These are phyloP conservation scores for Alternaria tenuissima DNA, from an alignment of 2,329 filamentous ascomycete genomes.

Conservation along the genomic window DNA sequence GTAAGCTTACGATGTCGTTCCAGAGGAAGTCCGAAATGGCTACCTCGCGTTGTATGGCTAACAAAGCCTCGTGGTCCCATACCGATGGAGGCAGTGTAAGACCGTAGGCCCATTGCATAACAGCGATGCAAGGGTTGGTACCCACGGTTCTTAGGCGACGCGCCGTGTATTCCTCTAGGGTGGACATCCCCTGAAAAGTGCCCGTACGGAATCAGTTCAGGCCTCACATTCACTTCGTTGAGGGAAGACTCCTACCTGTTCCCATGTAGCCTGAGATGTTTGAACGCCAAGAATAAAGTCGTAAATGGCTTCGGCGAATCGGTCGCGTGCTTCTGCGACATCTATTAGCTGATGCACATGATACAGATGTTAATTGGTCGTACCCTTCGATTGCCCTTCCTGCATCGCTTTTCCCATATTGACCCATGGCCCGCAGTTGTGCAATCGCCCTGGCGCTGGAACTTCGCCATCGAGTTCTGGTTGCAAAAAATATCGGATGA, in stretches of 20 bases:
- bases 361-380: too few relatives aligned
- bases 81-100: constrained; percentile 10
- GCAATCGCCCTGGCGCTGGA: constrained; percentile 15
- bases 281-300: constrained; percentile 14
- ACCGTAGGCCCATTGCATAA: constrained; percentile 15
- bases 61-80: constrained; percentile 15
- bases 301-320: constrained; percentile 18
- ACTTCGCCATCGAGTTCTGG: constrained; percentile 13
- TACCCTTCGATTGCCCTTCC: constrained; percentile 17
- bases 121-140: constrained; percentile 14
- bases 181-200: constrained; percentile 6
- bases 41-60: constrained; percentile 16
- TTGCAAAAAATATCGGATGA: constrained; percentile 16
- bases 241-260: background rate
- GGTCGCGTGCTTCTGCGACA: constrained; percentile 12
- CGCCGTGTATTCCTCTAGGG: constrained; percentile 13
- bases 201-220: background rate
- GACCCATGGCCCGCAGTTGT: constrained; percentile 18
- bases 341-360: background rate
- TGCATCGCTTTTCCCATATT: constrained; percentile 19
- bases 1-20: constrained; percentile 22
- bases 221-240: background rate
- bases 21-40: constrained; percentile 15
- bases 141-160: constrained; percentile 15
- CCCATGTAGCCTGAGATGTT: constrained; percentile 16